Evolutionary conservation across 768 basidiomycete genomes (phyloP).

Genomic region (Pisolithus orientalis): DNA sequence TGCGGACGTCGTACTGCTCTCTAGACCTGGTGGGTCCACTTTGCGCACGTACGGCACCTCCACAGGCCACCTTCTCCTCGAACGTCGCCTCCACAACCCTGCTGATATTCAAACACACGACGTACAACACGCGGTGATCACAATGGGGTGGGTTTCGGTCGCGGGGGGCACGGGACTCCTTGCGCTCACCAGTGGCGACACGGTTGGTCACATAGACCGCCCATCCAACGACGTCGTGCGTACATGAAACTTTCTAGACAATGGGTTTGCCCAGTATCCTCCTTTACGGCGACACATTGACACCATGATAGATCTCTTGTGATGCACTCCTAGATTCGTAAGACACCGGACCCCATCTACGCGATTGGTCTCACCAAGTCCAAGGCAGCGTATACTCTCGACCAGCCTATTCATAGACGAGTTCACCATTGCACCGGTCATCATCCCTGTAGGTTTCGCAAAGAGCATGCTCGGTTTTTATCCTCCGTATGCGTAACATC

Average conservation of each 20-base stretch:
- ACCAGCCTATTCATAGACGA: too few relatives aligned
- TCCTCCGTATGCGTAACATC: too few relatives aligned
- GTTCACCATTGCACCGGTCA: too few relatives aligned
- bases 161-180: conserved; percentile 34
- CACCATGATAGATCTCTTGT: too few relatives aligned
- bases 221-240: conserved; percentile 52
- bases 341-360: too few relatives aligned
- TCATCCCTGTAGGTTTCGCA: too few relatives aligned
- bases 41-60: conserved; percentile 60
- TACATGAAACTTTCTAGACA: conserved; percentile 68
- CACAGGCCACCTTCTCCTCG: conserved; percentile 60
- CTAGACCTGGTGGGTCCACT: conserved; percentile 65
- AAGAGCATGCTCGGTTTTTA: too few relatives aligned
- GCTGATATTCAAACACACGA: conserved; percentile 40
- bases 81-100: conserved; percentile 52
- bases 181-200: conserved; percentile 55
- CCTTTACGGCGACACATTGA: too few relatives aligned
- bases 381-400: too few relatives aligned
- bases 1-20: conserved; percentile 66
- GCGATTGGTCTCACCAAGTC: too few relatives aligned
- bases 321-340: too few relatives aligned
- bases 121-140: conserved; percentile 50
- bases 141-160: conserved; percentile 24
- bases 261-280: conserved; percentile 41
- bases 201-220: conserved; percentile 45